Evolutionary conservation across 2,329 filamentous ascomycete species (phyloP).

Genomic region (Trichoderma asperellum): DNA sequence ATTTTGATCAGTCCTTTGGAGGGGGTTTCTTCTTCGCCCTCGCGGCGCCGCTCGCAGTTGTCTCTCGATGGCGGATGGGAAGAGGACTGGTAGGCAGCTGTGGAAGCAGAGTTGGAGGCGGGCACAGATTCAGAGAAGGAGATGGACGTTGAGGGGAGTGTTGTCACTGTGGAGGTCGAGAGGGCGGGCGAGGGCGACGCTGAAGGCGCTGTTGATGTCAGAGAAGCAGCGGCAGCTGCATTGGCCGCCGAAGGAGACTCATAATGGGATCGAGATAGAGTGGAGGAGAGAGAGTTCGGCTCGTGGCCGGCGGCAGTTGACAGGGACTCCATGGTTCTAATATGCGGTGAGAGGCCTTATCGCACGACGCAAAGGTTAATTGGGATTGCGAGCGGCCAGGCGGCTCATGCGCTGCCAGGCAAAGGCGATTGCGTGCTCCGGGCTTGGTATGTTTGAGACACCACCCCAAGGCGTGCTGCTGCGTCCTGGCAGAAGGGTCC

Average conservation of each 20-base stretch:
- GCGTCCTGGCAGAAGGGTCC: not conserved
- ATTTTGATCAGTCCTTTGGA: constrained; percentile 55
- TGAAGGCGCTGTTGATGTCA: constrained; percentile 18
- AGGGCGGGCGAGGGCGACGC: constrained; percentile 2
- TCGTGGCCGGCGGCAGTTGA: constrained; percentile 21
- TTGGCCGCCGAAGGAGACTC: constrained; percentile 8
- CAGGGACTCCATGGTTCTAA: constrained; percentile 29
- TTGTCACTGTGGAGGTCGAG: constrained; percentile 15
- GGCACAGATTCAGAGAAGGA: not conserved
- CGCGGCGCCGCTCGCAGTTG: constrained; percentile 56
- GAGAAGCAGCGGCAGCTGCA: not conserved
- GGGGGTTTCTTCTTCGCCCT: constrained; percentile 53
- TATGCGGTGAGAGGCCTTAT: constrained; percentile 27
- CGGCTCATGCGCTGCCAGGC: constrained; percentile 24
- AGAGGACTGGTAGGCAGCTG: constrained; percentile 26
- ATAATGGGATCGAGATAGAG: constrained; percentile 19
- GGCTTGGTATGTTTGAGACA: constrained; percentile 26
- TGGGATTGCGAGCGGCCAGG: constrained; percentile 24
- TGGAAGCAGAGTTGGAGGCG: not conserved
- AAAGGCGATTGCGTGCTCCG: constrained; percentile 30
- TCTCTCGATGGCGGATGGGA: constrained; percentile 43
- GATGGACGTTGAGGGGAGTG: constrained; percentile 8
- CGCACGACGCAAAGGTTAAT: constrained; percentile 26
- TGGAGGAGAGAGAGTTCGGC: constrained; percentile 21
- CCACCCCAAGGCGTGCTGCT: constrained; percentile 19